Percentiles rank a stretch among this genome's conserved stretches.
Evolutionary conservation across 306 rosid genomes (phyloP).

Genomic region (Gastrolobium bilobum): DNA sequence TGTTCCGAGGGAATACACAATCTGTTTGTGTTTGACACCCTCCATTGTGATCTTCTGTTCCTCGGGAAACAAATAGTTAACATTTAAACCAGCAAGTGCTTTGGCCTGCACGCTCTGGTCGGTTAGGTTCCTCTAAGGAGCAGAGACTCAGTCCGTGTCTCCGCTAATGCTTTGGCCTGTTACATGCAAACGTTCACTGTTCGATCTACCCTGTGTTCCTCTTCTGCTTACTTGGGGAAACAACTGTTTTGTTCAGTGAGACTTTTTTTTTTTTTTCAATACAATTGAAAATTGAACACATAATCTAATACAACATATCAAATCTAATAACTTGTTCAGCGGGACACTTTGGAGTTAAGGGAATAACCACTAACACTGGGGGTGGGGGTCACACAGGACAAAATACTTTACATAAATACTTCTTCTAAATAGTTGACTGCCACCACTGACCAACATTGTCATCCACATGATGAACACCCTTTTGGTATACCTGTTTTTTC

Average conservation of each 20-base stretch:
- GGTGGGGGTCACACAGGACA: slow-evolving; percentile 12
- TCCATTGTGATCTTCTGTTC: slow-evolving; percentile 4
- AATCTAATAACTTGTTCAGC: slow-evolving; percentile 4
- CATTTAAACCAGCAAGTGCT: slow-evolving; percentile 71
- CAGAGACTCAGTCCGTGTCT: slow-evolving; percentile 50
- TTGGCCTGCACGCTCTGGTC: slow-evolving; percentile 82
- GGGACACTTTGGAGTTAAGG: slow-evolving; percentile 30
- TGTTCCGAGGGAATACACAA: slow-evolving; percentile 33
- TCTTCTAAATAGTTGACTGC: slow-evolving; percentile 2
- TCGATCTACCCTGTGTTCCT: neutral
- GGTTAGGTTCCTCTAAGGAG: slow-evolving; percentile 54
- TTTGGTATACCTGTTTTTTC: slow-evolving; percentile 25
- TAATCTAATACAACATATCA: too few relatives aligned
- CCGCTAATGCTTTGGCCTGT: slow-evolving; percentile 35
- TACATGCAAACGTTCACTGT: slow-evolving; percentile 45
- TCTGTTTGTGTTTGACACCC: slow-evolving; percentile 24
- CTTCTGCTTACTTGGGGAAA: too few relatives aligned
- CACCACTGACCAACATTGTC: slow-evolving; percentile 28
- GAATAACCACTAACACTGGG: slow-evolving; percentile 14
- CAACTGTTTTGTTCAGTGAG: too few relatives aligned
- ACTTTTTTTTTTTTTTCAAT: too few relatives aligned
- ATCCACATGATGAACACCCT: slow-evolving; percentile 46
- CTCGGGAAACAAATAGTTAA: slow-evolving; percentile 70
- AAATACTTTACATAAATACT: slow-evolving; percentile 37
- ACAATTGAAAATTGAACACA: too few relatives aligned